These are phyloP conservation scores for Lactarius quietus DNA, from an alignment of 768 basidiomycete species.

Conservation along the genomic window DNA sequence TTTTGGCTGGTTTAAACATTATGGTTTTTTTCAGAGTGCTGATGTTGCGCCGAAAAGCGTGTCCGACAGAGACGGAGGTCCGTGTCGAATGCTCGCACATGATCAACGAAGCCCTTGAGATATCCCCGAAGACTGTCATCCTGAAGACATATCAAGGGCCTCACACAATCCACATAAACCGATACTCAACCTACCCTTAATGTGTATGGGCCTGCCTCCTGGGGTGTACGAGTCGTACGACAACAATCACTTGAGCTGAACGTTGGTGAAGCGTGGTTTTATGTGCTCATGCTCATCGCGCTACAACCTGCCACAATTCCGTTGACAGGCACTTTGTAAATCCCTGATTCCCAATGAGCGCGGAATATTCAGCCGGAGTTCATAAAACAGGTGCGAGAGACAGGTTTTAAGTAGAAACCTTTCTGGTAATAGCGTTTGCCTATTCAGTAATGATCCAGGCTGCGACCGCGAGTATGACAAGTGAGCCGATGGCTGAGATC, in stretches of 20 bases:
- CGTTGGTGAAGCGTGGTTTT: not conserved
- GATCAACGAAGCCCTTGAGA: slow-evolving; percentile 21
- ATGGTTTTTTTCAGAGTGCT: slow-evolving; percentile 16
- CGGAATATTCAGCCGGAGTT: not conserved
- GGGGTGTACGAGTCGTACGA: not conserved
- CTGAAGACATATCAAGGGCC: not conserved
- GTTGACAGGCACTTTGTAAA: not conserved
- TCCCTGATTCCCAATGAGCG: not conserved
- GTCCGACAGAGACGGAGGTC: slow-evolving; percentile 21
- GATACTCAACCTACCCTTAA: not conserved
- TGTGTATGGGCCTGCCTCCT: not conserved
- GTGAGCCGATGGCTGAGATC: no score
- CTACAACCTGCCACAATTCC: not conserved
- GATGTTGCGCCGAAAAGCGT: slow-evolving; percentile 21
- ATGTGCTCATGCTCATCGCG: not conserved
- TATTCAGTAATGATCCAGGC: no score
- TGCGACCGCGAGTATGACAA: no score
- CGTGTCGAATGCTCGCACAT: slow-evolving; percentile 1
- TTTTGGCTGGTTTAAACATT: not conserved
- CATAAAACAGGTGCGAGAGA: slow-evolving; percentile 6
- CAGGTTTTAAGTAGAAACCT: not conserved
- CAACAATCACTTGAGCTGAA: not conserved
- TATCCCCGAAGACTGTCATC: not conserved
- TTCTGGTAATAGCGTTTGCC: no score
- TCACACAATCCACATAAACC: not conserved